Evolutionary conservation across 306 rosid genomes (phyloP).

Genomic region (Prunus mume): DNA sequence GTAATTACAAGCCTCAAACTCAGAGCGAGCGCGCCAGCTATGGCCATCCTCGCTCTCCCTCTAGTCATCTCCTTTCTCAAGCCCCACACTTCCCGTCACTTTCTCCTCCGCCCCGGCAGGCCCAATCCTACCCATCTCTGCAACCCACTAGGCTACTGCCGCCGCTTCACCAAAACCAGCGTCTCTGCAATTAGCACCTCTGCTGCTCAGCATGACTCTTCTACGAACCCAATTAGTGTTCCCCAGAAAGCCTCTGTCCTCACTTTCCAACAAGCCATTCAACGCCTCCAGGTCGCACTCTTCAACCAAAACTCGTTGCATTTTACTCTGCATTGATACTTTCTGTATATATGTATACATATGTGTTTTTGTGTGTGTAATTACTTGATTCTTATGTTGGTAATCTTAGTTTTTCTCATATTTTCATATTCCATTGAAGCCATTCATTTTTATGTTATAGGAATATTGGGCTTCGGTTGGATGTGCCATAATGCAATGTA

Average conservation of each 20-base stretch:
- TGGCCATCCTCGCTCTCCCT: constrained; percentile 66
- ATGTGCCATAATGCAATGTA: constrained; percentile 96
- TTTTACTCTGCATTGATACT: not conserved
- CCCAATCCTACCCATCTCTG: constrained; percentile 17
- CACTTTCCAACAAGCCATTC: constrained; percentile 93
- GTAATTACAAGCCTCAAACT: not conserved
- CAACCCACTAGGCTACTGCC: constrained; percentile 3
- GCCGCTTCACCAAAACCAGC: constrained; percentile 34
- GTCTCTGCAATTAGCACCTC: constrained; percentile 44
- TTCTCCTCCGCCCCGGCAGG: constrained; percentile 24
- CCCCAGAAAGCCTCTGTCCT: constrained; percentile 40
- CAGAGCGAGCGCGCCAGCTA: constrained; percentile 22
- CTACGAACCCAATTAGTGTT: constrained; percentile 21
- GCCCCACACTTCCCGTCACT: constrained; percentile 47
- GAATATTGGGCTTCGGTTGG: constrained; percentile 99
- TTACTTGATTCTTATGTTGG: not conserved
- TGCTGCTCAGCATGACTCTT: constrained; percentile 29
- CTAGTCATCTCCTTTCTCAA: constrained; percentile 64
- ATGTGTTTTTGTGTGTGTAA: too few relatives aligned
- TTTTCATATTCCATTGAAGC: not conserved
- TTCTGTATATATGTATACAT: not conserved
- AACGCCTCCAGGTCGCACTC: constrained; percentile 79
- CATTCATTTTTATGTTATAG: constrained; percentile 34
- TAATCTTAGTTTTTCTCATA: not conserved
- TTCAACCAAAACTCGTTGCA: not conserved